Evolutionary conservation across 1,284 basidiomycete genomes (phyloP).

Genomic region (Earliella scabrosa): DNA sequence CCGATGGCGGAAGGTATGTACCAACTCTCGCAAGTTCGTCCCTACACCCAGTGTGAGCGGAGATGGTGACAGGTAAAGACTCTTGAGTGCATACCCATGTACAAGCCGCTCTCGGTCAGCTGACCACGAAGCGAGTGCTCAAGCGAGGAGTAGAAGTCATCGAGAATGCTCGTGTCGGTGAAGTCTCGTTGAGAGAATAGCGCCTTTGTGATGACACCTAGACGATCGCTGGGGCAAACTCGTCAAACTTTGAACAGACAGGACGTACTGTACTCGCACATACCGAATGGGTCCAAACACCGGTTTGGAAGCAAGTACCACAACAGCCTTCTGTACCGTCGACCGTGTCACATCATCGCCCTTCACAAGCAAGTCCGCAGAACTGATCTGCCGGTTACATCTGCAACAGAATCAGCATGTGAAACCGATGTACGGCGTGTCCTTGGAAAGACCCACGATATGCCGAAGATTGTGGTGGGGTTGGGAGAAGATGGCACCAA

Average conservation of each 20-base stretch:
- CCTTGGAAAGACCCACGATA: constrained; percentile 67
- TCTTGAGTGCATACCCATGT: constrained; percentile 78
- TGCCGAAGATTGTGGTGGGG: constrained; percentile 88
- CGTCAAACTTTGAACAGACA: neutral
- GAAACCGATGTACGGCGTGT: neutral
- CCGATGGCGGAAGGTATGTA: constrained; percentile 93
- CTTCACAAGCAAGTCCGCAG: constrained; percentile 81
- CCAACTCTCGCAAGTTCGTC: constrained; percentile 89
- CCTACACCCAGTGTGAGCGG: constrained; percentile 51
- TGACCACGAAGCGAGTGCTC: constrained; percentile 71
- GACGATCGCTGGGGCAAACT: constrained; percentile 69
- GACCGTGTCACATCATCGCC: constrained; percentile 91
- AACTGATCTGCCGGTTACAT: constrained; percentile 94
- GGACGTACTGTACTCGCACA: too few relatives aligned
- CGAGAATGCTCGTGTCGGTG: constrained; percentile 79
- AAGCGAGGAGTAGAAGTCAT: constrained; percentile 80
- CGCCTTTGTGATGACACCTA: constrained; percentile 94
- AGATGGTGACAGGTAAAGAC: too few relatives aligned
- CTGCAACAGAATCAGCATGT: constrained; percentile 47
- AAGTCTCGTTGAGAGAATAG: constrained; percentile 93
- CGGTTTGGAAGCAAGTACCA: constrained; percentile 90
- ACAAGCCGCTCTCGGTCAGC: constrained; percentile 80
- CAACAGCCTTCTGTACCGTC: constrained; percentile 97
- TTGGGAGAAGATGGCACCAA: constrained; percentile 71
- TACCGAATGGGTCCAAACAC: constrained; percentile 87